Percentiles rank a stretch among this genome's conserved stretches.
Evolutionary conservation across 148 eudicot species (phyloP).

Genomic region (Nyssa sinensis): DNA sequence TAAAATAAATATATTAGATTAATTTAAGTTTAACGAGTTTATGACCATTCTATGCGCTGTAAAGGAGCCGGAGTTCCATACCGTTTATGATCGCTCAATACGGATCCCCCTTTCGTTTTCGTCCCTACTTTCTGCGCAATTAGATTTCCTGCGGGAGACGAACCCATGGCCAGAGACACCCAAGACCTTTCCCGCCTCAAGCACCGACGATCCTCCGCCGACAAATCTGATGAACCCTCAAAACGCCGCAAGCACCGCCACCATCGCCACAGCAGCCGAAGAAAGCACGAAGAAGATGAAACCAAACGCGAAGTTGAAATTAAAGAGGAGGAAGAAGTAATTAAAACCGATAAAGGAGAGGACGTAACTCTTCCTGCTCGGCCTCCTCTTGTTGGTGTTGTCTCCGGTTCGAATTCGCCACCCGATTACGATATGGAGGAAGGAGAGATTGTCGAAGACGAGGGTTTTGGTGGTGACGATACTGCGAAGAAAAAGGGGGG

Average conservation of each 20-base stretch:
- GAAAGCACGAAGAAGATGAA: conserved; percentile 32
- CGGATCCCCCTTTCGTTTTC: no score
- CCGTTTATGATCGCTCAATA: no score
- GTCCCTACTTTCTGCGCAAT: no score
- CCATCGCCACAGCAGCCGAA: conserved; percentile 45
- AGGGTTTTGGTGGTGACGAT: conserved; percentile 8
- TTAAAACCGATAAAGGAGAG: conserved; percentile 13
- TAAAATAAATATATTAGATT: no score
- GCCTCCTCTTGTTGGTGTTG: not conserved
- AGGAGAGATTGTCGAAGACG: conserved; percentile 87
- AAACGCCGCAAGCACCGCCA: conserved; percentile 87
- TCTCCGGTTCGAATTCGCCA: conserved; percentile 12
- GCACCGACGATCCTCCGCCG: conserved; percentile 56
- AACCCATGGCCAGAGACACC: conserved; percentile 32
- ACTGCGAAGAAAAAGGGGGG: no score
- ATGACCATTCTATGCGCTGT: no score
- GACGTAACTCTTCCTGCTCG: not conserved
- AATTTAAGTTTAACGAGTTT: no score
- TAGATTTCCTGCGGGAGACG: no score
- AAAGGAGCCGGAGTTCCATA: no score
- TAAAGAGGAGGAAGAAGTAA: conserved; percentile 6
- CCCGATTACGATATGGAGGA: conserved; percentile 82
- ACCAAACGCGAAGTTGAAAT: conserved; percentile 3
- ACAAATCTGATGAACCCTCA: conserved; percentile 47
- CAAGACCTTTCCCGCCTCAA: conserved; percentile 58